Evolutionary conservation across 768 basidiomycete genomes (phyloP).

Genomic region (Tricholoma sp.): DNA sequence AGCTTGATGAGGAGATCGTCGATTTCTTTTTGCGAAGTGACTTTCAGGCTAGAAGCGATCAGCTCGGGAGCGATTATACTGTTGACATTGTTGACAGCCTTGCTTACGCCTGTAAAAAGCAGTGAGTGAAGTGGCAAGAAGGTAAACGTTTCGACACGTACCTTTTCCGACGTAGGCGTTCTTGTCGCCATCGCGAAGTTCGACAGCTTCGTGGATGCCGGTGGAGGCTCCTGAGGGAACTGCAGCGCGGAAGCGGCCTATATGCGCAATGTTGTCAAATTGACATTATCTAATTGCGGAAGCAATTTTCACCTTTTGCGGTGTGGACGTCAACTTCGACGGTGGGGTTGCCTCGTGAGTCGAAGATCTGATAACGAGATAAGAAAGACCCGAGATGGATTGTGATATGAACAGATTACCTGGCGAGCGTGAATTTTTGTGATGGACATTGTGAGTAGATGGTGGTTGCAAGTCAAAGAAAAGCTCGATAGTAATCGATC

Average conservation of each 20-base stretch:
- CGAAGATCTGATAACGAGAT: conserved; percentile 74
- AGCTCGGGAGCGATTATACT: conserved; percentile 82
- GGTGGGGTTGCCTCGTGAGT: conserved; percentile 97
- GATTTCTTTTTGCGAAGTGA: conserved; percentile 90
- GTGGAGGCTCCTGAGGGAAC: conserved; percentile 99
- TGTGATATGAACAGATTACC: conserved; percentile 37
- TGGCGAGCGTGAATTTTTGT: conserved; percentile 90
- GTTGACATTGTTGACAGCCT: conserved; percentile 96
- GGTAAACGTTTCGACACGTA: conserved; percentile 27
- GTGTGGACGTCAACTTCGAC: conserved; percentile 93
- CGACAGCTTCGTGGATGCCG: conserved; percentile 96
- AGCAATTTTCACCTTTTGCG: conserved; percentile 56
- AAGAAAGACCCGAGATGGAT: conserved; percentile 7
- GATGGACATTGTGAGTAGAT: conserved; percentile 71
- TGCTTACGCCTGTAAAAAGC: conserved; percentile 65
- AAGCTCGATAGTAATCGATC: conserved; percentile 26
- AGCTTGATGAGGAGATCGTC: conserved; percentile 98
- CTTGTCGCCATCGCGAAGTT: conserved; percentile 97
- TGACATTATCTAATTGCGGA: neutral
- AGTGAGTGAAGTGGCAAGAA: conserved; percentile 4
- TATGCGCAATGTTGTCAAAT: conserved; percentile 10
- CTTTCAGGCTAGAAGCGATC: conserved; percentile 76
- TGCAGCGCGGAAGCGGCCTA: conserved; percentile 89
- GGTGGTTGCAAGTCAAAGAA: conserved; percentile 24
- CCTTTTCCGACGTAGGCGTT: conserved; percentile 93